A percentile compares a stretch with the other conserved stretches of the same genome.
phyloP scores from a whole-genome alignment of 768 basidiomycete genomes.

The Podaxis pistillaris region DNA sequence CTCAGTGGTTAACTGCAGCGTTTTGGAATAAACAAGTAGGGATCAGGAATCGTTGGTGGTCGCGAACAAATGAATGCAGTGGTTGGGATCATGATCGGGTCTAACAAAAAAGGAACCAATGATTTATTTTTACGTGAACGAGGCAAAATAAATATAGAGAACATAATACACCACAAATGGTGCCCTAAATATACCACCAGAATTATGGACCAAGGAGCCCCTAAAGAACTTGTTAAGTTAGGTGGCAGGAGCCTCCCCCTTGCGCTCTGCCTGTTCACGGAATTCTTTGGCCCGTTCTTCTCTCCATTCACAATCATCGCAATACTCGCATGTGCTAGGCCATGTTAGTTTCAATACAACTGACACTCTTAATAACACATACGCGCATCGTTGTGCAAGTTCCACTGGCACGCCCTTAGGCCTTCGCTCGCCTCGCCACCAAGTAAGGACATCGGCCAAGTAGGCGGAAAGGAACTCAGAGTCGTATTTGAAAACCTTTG shows the following conservation, averaged over 20 bases:
- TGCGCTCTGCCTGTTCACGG: conserved; percentile 14
- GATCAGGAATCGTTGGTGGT: no score
- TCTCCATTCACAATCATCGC: conserved; percentile 79
- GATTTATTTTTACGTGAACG: no score
- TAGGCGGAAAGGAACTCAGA: conserved; percentile 49
- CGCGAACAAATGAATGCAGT: no score
- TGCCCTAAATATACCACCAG: no score
- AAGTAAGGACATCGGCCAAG: conserved; percentile 54
- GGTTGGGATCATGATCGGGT: no score
- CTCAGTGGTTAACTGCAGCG: no score
- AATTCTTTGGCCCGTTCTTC: conserved; percentile 48
- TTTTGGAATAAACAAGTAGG: no score
- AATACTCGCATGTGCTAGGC: conserved; percentile 36
- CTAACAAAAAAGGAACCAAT: no score
- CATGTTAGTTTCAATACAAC: not conserved
- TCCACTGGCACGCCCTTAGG: conserved; percentile 68
- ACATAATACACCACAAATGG: no score
- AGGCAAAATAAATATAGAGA: no score
- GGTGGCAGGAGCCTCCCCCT: not conserved
- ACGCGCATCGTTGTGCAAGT: conserved; percentile 66
- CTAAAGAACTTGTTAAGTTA: not conserved
- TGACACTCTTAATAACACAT: conserved; percentile 25
- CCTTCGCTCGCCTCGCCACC: conserved; percentile 73
- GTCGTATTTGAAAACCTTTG: conserved; percentile 56
- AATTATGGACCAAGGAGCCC: no score